A percentile compares a stretch with the other conserved stretches of the same genome.
phyloP scores from a whole-genome alignment of 78 protist genomes.

The Emiliania huxleyi region DNA sequence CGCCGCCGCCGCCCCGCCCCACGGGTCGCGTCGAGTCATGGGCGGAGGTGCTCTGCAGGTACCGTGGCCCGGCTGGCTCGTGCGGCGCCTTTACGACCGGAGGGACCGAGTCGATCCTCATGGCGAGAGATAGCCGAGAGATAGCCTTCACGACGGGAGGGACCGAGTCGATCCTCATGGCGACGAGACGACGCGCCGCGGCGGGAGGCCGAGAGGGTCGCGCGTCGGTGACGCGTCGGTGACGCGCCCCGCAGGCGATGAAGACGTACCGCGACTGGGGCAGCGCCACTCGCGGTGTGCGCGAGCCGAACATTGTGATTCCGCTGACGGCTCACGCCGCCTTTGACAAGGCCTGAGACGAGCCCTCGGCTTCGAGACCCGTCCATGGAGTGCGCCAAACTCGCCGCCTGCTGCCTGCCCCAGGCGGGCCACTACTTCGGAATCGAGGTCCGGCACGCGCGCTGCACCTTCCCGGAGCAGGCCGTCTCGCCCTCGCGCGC shows the following conservation, averaged over 20 bases:
- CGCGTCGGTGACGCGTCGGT: not conserved
- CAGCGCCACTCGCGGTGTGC: slow-evolving; percentile 1
- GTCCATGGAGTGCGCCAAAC: no score
- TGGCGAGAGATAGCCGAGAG: no score
- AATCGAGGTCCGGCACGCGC: not conserved
- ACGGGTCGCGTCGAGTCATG: no score
- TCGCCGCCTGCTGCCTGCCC: not conserved
- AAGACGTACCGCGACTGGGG: slow-evolving; percentile 43
- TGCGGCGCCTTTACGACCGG: slow-evolving; percentile 55
- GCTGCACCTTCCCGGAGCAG: not conserved
- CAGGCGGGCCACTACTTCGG: not conserved
- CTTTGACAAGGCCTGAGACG: slow-evolving; percentile 50
- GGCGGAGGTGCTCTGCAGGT: slow-evolving; percentile 45
- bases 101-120: slow-evolving; percentile 53
- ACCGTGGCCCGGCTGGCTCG: not conserved
- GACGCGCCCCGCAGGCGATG: no score
- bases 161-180: slow-evolving; percentile 54
- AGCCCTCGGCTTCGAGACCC: no score
- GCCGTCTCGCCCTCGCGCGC: no score
- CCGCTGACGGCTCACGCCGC: slow-evolving; percentile 45
- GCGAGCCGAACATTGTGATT: not conserved
- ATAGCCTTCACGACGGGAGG: slow-evolving; percentile 56
- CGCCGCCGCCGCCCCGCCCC: no score
- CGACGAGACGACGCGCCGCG: slow-evolving; percentile 1
- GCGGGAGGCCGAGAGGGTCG: not conserved